Percentiles rank a stretch among this genome's conserved stretches.
phyloP scores from a whole-genome alignment of 345 rosid species.

The Melaleuca quinquenervia region DNA sequence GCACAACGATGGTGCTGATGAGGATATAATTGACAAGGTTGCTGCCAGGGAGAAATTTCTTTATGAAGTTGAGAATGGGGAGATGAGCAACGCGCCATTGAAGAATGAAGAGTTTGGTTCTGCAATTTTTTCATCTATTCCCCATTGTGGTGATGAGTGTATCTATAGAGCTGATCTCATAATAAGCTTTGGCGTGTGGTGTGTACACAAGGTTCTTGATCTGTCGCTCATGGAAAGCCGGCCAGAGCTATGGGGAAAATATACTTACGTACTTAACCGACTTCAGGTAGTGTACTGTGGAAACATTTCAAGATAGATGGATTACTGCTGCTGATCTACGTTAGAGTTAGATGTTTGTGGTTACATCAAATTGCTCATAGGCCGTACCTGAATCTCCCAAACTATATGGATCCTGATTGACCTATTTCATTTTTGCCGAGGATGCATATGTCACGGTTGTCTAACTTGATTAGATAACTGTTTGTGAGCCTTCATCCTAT shows the following conservation, averaged over 20 bases:
- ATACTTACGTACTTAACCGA: conserved; percentile 88
- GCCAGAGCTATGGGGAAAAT: conserved; percentile 97
- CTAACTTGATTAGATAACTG: background rate
- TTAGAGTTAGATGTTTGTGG: background rate
- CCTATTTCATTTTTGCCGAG: background rate
- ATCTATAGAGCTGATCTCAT: conserved; percentile 74
- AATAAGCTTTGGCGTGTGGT: conserved; percentile 96
- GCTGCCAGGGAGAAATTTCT: conserved; percentile 82
- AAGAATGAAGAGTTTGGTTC: conserved; percentile 18
- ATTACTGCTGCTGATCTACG: background rate
- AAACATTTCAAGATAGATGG: background rate
- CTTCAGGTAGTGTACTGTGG: conserved; percentile 61
- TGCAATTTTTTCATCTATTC: conserved; percentile 37
- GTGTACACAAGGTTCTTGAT: conserved; percentile 83
- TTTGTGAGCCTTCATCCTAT: background rate
- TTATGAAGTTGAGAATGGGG: conserved; percentile 65
- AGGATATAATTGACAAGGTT: conserved; percentile 80
- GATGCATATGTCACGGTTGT: background rate
- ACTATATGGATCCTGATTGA: background rate
- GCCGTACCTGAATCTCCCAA: background rate
- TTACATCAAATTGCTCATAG: background rate
- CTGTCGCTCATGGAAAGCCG: conserved; percentile 95
- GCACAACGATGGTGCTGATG: conserved; percentile 81
- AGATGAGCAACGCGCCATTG: conserved; percentile 19
- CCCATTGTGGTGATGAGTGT: conserved; percentile 91